Conservation (phyloP, 768 basidiomycete species). For the Trametes villosa region DNA sequence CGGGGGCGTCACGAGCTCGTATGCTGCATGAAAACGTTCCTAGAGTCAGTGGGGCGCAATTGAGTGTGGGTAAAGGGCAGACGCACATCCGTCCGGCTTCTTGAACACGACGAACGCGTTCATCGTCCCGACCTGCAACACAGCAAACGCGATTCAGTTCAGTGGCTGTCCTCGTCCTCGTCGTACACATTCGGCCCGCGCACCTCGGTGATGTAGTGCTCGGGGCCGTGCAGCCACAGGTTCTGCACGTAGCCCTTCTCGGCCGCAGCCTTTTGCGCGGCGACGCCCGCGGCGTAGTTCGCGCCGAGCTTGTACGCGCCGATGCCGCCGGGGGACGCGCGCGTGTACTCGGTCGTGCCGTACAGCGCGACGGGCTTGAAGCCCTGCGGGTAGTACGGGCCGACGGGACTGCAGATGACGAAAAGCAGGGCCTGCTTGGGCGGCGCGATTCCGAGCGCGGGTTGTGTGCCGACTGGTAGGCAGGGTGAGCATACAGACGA, state of each 20-base stretch:
- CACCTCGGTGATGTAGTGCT: slow-evolving; percentile 55
- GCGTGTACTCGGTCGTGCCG: slow-evolving; percentile 55
- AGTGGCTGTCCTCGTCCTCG: too few relatives aligned
- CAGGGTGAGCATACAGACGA: slow-evolving; percentile 1
- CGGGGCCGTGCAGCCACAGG: slow-evolving; percentile 82
- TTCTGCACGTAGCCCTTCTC: slow-evolving; percentile 84
- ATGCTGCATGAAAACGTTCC: slow-evolving; percentile 35
- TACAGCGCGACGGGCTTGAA: slow-evolving; percentile 92
- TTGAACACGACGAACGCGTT: slow-evolving; percentile 86
- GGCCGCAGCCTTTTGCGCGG: slow-evolving; percentile 81
- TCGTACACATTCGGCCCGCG: background rate
- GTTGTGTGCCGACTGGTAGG: slow-evolving; percentile 73
- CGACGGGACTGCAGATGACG: slow-evolving; percentile 65
- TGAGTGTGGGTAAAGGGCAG: background rate
- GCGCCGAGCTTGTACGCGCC: slow-evolving; percentile 88
- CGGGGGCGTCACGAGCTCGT: slow-evolving; percentile 67
- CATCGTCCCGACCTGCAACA: slow-evolving; percentile 83
- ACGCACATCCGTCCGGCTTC: slow-evolving; percentile 64
- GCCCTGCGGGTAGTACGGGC: slow-evolving; percentile 83
- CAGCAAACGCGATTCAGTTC: too few relatives aligned
- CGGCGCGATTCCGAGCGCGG: slow-evolving; percentile 51
- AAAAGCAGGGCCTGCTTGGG: slow-evolving; percentile 64
- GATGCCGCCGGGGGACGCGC: slow-evolving; percentile 63
- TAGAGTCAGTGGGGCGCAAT: too few relatives aligned
- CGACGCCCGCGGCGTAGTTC: slow-evolving; percentile 87